Evolutionary conservation across 83 land plant genomes (phyloP).

Genomic region (Diphasiastrum complanatum): DNA sequence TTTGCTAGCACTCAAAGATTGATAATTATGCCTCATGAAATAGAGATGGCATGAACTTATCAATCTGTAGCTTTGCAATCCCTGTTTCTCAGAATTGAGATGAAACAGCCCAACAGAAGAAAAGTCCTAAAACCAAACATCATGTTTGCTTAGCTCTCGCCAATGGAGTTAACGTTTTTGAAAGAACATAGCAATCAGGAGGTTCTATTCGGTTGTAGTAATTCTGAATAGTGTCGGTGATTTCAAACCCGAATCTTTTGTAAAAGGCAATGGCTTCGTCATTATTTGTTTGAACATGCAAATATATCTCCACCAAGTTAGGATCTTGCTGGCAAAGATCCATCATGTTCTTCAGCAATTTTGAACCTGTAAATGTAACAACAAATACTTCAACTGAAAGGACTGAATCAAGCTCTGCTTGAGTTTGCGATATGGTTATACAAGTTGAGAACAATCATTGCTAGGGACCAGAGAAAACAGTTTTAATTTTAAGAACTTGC

Average conservation of each 20-base stretch:
- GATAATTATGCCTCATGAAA: too few species aligned
- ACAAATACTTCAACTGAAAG: background rate
- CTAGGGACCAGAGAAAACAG: too few species aligned
- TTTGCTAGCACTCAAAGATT: too few species aligned
- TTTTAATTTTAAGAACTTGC: too few species aligned
- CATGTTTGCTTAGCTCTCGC: too few species aligned
- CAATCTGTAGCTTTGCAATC: too few species aligned
- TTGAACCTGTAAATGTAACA: conserved; percentile 6
- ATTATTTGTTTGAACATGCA: conserved; percentile 18
- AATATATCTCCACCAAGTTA: conserved; percentile 8
- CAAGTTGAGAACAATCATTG: too few species aligned
- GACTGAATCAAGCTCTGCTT: background rate
- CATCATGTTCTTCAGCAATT: conserved; percentile 6
- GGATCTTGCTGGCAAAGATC: conserved; percentile 8
- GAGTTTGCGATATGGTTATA: too few species aligned
- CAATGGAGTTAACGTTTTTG: conserved; percentile 25
- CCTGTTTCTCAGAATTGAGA: too few species aligned
- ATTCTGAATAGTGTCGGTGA: background rate
- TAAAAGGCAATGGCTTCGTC: conserved; percentile 10
- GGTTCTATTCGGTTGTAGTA: conserved; percentile 13
- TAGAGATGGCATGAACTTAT: too few species aligned
- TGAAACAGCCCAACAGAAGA: too few species aligned
- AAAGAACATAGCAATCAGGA: conserved; percentile 10
- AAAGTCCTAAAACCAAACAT: too few species aligned
- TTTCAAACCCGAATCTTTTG: conserved; percentile 9